Evolutionary conservation across 78 protist species (phyloP), one percentile per base, ranked within the genome.

Genomic region (Speleostelium caveatum): DNA sequence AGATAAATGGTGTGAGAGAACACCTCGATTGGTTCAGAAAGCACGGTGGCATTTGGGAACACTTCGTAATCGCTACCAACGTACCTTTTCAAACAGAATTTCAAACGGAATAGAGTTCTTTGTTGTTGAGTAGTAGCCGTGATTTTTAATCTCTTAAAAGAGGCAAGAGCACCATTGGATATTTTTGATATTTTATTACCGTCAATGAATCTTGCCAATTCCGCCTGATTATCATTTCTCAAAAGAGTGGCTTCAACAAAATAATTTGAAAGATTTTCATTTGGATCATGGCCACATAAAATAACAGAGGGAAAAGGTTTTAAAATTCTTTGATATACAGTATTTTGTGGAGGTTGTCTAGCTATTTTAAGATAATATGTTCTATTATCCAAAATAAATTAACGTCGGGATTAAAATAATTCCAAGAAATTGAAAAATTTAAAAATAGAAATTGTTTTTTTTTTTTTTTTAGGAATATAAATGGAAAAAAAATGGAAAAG

Each of bases 221-320:
- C 96, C 0, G 73, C 30, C 2, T 86, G 90, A 45, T 73, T 56
- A 35, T 93, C 96, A 32, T 77, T 66, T 30, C 96, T 73, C n/a
- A 75, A 53, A 14, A 93, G 74, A 5, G 92, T 61, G 17, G 93
- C 96, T 28, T 93, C 96, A 14, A 93, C 93, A 55, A 86, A 93
- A 58, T 83, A 85, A 58, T 93, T 93, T 58, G 79, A 75, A 7
- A 68, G 39, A 62, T 68, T 69, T 26, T 67, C 75, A n/a, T 22
- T 38, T 14, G 42, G 77, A 0, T 63, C 90, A 53, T 74, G 76
- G 21, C 96, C 96, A 45, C 90, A 67, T 17, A 93, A 24, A 93
- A 93, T 93, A 12, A 93, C 89, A 2, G 87, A 78, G n/a, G 96
- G 96, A 65, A 93, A 93, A 56, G 96, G 96, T 56, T 86, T 86